A percentile compares a stretch with the other conserved stretches of the same genome.
These are phyloP conservation scores for Vitis hybrid DNA, from an alignment of 177 flowering plant genomes.

Conservation along the genomic window DNA sequence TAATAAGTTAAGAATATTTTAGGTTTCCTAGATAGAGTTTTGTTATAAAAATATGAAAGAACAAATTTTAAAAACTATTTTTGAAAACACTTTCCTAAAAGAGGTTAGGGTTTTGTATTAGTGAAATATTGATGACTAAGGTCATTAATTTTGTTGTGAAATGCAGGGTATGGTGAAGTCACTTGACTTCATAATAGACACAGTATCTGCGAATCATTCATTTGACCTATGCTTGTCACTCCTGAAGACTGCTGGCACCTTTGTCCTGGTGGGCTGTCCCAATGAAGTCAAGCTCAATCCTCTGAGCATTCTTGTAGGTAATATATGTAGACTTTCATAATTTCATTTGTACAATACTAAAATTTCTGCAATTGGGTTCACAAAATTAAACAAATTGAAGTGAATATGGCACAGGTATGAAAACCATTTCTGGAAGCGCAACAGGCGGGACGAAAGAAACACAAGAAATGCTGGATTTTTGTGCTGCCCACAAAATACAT, in stretches of 20 bases:
- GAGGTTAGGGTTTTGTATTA: background rate
- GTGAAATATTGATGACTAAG: background rate
- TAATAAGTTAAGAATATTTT: too few relatives aligned
- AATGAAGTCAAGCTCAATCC: constrained; percentile 16
- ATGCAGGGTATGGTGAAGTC: constrained; percentile 37
- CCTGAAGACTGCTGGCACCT: constrained; percentile 9
- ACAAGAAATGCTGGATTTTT: background rate
- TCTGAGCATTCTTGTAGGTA: background rate
- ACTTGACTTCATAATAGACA: background rate
- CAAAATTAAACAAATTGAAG: too few relatives aligned
- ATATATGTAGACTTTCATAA: too few relatives aligned
- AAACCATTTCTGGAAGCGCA: background rate
- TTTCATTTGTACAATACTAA: too few relatives aligned
- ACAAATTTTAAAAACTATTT: too few relatives aligned
- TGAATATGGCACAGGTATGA: constrained; percentile 1
- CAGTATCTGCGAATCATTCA: background rate
- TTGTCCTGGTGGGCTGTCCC: constrained; percentile 20
- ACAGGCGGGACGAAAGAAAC: background rate
- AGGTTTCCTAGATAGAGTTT: rapidly evolving
- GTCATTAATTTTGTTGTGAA: background rate
- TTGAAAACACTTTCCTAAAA: too few relatives aligned
- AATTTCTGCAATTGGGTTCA: too few relatives aligned
- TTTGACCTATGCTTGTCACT: background rate
- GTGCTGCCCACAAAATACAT: background rate
- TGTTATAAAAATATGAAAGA: too few relatives aligned